Percentiles rank a stretch among this genome's conserved stretches.
Conservation (phyloP, 2,329 filamentous ascomycete genomes). For the Colletotrichum sp. region DNA sequence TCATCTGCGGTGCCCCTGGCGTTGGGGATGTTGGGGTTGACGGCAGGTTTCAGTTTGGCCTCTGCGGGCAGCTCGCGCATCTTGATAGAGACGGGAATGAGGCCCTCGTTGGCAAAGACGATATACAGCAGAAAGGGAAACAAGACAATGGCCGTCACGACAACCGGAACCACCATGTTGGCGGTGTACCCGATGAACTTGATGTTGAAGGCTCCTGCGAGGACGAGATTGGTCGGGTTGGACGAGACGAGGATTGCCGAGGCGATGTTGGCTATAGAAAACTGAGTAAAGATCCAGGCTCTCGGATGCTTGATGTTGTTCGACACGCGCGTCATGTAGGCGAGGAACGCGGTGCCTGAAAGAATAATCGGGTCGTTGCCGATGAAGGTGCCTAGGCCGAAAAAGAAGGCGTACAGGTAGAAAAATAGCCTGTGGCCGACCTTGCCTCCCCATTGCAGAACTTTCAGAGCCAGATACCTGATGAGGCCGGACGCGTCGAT, state of each 20-base stretch:
- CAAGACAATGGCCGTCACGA: conserved; percentile 69
- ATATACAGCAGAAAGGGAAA: conserved; percentile 75
- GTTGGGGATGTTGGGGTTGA: conserved; percentile 76
- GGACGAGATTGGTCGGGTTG: conserved; percentile 77
- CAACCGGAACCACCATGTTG: conserved; percentile 77
- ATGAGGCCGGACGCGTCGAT: conserved; percentile 79
- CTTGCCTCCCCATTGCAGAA: conserved; percentile 69
- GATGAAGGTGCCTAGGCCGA: conserved; percentile 68
- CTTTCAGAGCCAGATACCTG: conserved; percentile 72
- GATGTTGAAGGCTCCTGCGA: conserved; percentile 74
- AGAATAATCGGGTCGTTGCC: conserved; percentile 80
- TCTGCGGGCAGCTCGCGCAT: conserved; percentile 71
- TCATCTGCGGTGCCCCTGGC: conserved; percentile 60
- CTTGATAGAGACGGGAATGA: conserved; percentile 70
- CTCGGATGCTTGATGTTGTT: conserved; percentile 72
- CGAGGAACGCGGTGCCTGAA: conserved; percentile 75
- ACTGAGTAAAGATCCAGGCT: conserved; percentile 77
- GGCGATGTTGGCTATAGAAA: conserved; percentile 74
- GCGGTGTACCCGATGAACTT: conserved; percentile 76
- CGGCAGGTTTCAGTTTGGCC: conserved; percentile 54
- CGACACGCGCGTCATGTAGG: conserved; percentile 78
- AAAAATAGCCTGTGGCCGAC: conserved; percentile 73
- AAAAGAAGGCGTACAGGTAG: conserved; percentile 77
- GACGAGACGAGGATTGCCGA: conserved; percentile 80
- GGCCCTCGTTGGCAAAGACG: conserved; percentile 66